A percentile compares a stretch with the other conserved stretches of the same genome.
These are phyloP conservation scores for Kockovaella imperatae DNA, from an alignment of 768 basidiomycete species.

Conservation along the genomic window DNA sequence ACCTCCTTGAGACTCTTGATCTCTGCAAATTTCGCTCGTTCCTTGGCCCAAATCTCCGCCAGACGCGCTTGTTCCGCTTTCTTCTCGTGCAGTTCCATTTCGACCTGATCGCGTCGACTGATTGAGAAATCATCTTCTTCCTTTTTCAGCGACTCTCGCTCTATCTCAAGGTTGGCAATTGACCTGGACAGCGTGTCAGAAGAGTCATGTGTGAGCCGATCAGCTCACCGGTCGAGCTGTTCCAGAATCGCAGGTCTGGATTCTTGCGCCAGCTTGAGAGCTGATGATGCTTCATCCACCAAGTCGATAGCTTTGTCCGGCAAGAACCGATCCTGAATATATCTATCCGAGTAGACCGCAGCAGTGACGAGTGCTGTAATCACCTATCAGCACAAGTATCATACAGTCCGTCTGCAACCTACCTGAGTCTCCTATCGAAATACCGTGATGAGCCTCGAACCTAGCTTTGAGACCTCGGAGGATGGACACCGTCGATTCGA, in stretches of 20 bases:
- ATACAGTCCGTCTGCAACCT: no score
- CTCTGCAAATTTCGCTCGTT: conserved; percentile 44
- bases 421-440: conserved; percentile 82
- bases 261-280: conserved; percentile 70
- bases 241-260: conserved; percentile 81
- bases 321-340: conserved; percentile 77
- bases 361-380: conserved; percentile 85
- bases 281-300: conserved; percentile 84
- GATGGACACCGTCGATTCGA: conserved; percentile 56
- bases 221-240: conserved; percentile 63
- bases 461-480: conserved; percentile 72
- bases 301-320: conserved; percentile 77
- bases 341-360: conserved; percentile 73
- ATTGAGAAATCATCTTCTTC: conserved; percentile 77
- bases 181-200: no score
- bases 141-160: conserved; percentile 79
- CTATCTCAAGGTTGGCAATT: conserved; percentile 79
- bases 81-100: conserved; percentile 56
- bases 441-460: conserved; percentile 89
- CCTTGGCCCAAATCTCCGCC: conserved; percentile 59
- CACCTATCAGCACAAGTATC: no score
- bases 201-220: no score
- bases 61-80: conserved; percentile 58
- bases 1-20: conserved; percentile 43
- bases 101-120: conserved; percentile 62